Evolutionary conservation across 768 basidiomycete genomes (phyloP).

Genomic region (Rhizopogon vulgaris): DNA sequence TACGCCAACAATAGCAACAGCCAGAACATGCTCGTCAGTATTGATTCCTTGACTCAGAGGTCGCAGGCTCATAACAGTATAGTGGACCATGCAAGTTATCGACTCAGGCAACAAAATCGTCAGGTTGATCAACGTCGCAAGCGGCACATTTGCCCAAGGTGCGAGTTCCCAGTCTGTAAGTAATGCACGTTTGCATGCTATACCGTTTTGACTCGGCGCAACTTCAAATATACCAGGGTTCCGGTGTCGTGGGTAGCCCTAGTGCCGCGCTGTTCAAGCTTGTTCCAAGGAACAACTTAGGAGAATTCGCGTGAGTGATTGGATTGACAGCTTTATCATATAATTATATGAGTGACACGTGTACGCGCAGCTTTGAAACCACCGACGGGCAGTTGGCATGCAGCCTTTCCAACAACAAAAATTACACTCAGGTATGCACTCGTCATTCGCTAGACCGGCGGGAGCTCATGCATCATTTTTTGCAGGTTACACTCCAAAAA

Average conservation of each 20-base stretch:
- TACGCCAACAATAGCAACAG: background rate
- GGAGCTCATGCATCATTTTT: background rate
- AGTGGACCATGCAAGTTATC: background rate
- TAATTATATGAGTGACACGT: background rate
- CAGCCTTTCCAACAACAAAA: background rate
- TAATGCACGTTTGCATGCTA: background rate
- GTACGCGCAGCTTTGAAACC: background rate
- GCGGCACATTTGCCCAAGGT: background rate
- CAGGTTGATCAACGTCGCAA: background rate
- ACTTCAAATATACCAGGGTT: background rate
- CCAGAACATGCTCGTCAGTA: background rate
- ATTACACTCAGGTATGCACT: background rate
- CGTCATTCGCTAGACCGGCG: background rate
- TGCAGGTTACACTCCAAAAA: background rate
- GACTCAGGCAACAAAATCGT: background rate
- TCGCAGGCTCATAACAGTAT: background rate
- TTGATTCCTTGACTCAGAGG: background rate
- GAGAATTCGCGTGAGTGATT: too few relatives aligned
- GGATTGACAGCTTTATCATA: too few relatives aligned
- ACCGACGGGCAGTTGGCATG: background rate
- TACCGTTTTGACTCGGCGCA: background rate
- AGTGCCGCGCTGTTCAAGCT: too few relatives aligned
- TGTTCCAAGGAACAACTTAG: too few relatives aligned
- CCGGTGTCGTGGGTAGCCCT: background rate
- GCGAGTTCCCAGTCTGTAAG: background rate